A percentile compares a stretch with the other conserved stretches of the same genome.
Evolutionary conservation across 2,329 filamentous ascomycete species (phyloP).

Genomic region (Sporothrix globosa): DNA sequence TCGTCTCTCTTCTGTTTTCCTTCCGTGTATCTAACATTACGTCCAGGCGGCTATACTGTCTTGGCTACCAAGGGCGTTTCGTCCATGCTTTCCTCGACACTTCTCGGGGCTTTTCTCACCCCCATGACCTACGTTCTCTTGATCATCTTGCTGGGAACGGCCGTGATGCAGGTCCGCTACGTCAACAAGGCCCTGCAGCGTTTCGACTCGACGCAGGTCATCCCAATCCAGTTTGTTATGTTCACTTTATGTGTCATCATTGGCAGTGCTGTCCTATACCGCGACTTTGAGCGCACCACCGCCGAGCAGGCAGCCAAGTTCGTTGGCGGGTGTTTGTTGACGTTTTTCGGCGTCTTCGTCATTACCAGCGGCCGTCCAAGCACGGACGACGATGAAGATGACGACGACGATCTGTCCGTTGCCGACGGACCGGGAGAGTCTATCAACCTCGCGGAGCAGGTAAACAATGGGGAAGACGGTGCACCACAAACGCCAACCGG

Average conservation of each 20-base stretch:
- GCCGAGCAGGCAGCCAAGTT: constrained; percentile 78
- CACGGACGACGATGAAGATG: constrained; percentile 62
- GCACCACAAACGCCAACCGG: background rate
- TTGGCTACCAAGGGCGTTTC: constrained; percentile 95
- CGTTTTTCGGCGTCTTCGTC: constrained; percentile 95
- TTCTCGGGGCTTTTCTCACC: constrained; percentile 86
- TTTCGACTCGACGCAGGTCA: constrained; percentile 97
- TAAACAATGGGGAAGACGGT: constrained; percentile 43
- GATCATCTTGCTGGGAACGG: constrained; percentile 76
- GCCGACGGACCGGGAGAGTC: constrained; percentile 59
- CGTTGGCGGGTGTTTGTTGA: constrained; percentile 84
- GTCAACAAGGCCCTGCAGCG: constrained; percentile 85
- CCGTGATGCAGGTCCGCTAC: constrained; percentile 96
- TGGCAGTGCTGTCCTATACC: constrained; percentile 88
- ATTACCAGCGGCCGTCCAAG: constrained; percentile 81
- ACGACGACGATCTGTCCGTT: constrained; percentile 61
- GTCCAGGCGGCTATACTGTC: constrained; percentile 86
- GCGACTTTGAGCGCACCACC: constrained; percentile 87
- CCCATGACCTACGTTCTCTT: constrained; percentile 89
- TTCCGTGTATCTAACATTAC: background rate
- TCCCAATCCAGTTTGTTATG: constrained; percentile 94
- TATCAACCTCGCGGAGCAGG: constrained; percentile 62
- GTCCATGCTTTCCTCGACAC: constrained; percentile 87
- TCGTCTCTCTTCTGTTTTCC: background rate
- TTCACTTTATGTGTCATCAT: constrained; percentile 96